These are phyloP conservation scores for Eucalyptus curtisii DNA, from an alignment of 345 rosid genomes.

Conservation along the genomic window DNA sequence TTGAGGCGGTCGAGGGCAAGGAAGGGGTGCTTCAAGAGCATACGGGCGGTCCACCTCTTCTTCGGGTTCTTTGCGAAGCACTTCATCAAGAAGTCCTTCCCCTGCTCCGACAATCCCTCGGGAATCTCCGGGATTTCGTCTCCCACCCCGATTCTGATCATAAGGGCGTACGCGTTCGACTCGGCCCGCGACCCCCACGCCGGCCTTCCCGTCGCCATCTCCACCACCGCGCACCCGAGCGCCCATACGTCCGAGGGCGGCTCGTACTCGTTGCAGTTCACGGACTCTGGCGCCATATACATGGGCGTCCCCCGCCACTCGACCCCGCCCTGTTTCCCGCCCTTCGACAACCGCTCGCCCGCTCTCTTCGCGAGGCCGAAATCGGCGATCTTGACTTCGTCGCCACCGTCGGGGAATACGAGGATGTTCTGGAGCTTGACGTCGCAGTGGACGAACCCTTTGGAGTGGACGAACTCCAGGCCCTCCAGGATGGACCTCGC, in stretches of 20 bases:
- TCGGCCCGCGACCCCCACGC: slow-evolving; percentile 38
- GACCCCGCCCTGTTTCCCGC: neutral
- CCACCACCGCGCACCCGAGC: slow-evolving; percentile 60
- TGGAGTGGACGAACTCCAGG: slow-evolving; percentile 35
- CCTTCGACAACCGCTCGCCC: neutral
- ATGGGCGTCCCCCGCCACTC: slow-evolving; percentile 66
- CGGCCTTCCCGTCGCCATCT: slow-evolving; percentile 64
- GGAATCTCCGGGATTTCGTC: slow-evolving; percentile 54
- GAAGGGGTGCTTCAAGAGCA: slow-evolving; percentile 69
- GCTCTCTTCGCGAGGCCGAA: slow-evolving; percentile 59
- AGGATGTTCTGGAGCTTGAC: slow-evolving; percentile 20
- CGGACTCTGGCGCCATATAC: slow-evolving; percentile 75
- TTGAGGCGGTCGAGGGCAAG: neutral
- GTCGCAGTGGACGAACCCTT: slow-evolving; percentile 53
- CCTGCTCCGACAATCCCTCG: slow-evolving; percentile 42
- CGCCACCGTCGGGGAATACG: slow-evolving; percentile 12
- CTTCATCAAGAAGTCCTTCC: slow-evolving; percentile 50
- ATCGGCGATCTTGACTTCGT: slow-evolving; percentile 41
- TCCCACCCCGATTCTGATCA: slow-evolving; percentile 47
- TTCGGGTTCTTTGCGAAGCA: slow-evolving; percentile 53
- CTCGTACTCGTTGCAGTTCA: slow-evolving; percentile 41
- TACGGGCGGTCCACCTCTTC: slow-evolving; percentile 61
- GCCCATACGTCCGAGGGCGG: slow-evolving; percentile 87
- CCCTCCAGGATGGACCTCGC: slow-evolving; percentile 47
- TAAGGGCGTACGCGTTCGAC: slow-evolving; percentile 16